Conservation (phyloP, 2,329 filamentous ascomycete species). For the Thyridium curvatum region DNA sequence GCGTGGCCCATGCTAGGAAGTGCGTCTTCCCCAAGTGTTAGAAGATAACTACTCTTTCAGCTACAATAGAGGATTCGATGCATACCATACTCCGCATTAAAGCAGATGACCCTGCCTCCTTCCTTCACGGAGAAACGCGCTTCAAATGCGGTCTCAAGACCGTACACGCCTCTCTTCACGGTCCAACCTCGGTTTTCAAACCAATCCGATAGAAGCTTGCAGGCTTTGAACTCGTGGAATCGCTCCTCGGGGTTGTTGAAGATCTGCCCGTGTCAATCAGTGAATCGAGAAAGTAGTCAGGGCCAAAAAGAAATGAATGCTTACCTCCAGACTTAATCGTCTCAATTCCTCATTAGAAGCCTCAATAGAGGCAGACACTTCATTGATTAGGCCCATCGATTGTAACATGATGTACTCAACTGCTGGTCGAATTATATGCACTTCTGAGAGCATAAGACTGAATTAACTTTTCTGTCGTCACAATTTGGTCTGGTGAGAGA, state of each 20-base stretch:
- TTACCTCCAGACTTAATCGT: slow-evolving; percentile 2
- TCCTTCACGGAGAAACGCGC: slow-evolving; percentile 1
- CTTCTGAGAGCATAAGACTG: too few relatives aligned
- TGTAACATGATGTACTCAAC: background rate
- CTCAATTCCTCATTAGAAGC: slow-evolving; percentile 1
- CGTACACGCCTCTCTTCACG: background rate
- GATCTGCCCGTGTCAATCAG: background rate
- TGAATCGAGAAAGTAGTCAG: background rate
- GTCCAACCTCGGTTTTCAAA: slow-evolving; percentile 1
- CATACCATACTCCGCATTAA: slow-evolving; percentile 1
- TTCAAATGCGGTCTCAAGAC: slow-evolving; percentile 1
- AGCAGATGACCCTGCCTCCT: background rate
- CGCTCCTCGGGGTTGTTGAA: slow-evolving; percentile 2
- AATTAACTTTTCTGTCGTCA: too few relatives aligned
- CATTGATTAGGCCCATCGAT: background rate
- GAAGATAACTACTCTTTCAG: too few relatives aligned
- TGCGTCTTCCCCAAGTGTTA: background rate
- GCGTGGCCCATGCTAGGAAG: background rate
- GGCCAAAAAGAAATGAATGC: background rate
- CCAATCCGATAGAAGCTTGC: slow-evolving; percentile 3
- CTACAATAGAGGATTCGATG: too few relatives aligned
- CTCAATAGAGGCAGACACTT: background rate
- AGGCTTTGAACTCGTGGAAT: slow-evolving; percentile 1
- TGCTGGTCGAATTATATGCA: background rate
- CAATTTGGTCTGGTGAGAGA: too few relatives aligned